phyloP scores from a whole-genome alignment of 257 asterid species.

The Ocimum tenuiflorum region DNA sequence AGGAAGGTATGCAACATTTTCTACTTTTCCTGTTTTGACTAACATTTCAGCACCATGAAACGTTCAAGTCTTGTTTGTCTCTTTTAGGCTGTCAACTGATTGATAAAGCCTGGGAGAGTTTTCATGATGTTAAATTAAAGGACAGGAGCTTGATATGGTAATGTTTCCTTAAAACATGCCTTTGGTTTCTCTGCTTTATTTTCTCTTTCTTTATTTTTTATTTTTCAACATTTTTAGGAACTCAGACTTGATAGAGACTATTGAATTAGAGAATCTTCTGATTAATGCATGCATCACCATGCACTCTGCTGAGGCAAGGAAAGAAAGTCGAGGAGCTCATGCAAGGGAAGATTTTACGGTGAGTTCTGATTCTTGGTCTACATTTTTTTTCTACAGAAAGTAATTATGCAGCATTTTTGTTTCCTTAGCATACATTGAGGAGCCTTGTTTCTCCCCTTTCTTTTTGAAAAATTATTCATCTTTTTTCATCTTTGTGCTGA shows the following conservation, averaged over 20 bases:
- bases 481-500: too few species aligned
- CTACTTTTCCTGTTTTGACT: slow-evolving; percentile 2
- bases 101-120: slow-evolving; percentile 89
- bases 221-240: slow-evolving; percentile 42
- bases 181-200: background rate
- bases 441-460: background rate
- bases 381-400: background rate
- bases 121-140: slow-evolving; percentile 72
- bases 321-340: slow-evolving; percentile 99
- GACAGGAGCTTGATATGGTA: slow-evolving; percentile 96
- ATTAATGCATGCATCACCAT: slow-evolving; percentile 93
- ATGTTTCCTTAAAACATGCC: background rate
- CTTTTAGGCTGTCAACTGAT: slow-evolving; percentile 77
- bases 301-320: slow-evolving; percentile 99
- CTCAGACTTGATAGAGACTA: slow-evolving; percentile 88
- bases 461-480: background rate
- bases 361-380: background rate
- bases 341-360: slow-evolving; percentile 98
- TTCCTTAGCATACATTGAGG: too few species aligned
- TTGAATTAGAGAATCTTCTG: slow-evolving; percentile 90
- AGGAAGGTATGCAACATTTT: slow-evolving; percentile 55
- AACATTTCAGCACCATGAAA: background rate
- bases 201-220: background rate
- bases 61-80: slow-evolving; percentile 10
- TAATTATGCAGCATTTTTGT: background rate